A percentile compares a stretch with the other conserved stretches of the same genome.
Conservation (phyloP, 2,329 filamentous ascomycete species). For the Orbilia ellipsospora region DNA sequence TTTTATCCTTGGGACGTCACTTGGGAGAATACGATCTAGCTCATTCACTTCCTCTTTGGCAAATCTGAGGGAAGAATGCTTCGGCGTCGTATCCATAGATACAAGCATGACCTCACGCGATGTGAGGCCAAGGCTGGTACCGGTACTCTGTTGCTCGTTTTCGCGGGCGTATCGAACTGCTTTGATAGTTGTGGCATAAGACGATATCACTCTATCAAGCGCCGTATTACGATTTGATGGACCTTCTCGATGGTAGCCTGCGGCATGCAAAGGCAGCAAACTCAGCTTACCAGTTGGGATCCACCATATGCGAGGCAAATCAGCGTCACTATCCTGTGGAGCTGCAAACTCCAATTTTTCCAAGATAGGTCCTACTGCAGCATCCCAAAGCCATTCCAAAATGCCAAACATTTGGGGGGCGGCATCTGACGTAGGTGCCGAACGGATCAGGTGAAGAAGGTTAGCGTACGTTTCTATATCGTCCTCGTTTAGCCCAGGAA, state of each 20-base stretch:
- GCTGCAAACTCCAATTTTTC: no score
- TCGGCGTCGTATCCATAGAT: constrained; percentile 60
- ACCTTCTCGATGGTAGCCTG: constrained; percentile 42
- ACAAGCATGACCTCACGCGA: constrained; percentile 59
- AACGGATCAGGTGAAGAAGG: no score
- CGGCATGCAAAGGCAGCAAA: constrained; percentile 44
- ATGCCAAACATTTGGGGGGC: no score
- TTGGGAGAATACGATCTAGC: not conserved
- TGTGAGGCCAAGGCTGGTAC: not conserved
- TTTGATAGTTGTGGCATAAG: constrained; percentile 62
- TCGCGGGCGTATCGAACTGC: constrained; percentile 59
- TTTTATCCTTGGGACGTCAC: not conserved
- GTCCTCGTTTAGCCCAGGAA: no score
- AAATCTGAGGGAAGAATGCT: constrained; percentile 6
- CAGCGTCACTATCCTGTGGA: not conserved
- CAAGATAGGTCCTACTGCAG: no score
- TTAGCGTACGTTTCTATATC: no score
- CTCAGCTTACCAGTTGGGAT: constrained; percentile 43
- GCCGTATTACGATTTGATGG: constrained; percentile 56
- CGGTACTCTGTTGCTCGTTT: not conserved
- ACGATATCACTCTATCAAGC: constrained; percentile 63
- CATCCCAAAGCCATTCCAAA: no score
- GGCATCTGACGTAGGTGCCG: no score
- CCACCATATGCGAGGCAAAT: constrained; percentile 51
- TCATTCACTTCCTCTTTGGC: constrained; percentile 14